These are phyloP conservation scores for Boletus rubroflammeus DNA, from an alignment of 768 basidiomycete genomes.

Conservation along the genomic window DNA sequence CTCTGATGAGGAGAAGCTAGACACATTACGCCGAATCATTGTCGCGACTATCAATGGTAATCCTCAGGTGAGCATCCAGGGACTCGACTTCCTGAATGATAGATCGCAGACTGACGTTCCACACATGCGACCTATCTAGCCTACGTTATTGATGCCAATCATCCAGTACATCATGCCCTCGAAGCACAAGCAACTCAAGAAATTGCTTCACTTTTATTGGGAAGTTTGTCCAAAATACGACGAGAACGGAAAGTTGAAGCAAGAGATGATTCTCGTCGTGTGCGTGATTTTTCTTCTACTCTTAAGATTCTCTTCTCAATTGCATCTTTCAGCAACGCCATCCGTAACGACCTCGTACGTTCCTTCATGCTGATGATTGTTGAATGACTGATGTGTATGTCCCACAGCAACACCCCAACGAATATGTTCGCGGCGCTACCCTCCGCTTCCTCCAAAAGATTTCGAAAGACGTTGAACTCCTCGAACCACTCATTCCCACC, in stretches of 20 bases:
- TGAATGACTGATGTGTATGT: neutral
- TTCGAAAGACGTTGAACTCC: constrained; percentile 84
- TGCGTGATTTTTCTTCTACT: constrained; percentile 41
- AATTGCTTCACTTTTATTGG: constrained; percentile 93
- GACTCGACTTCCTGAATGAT: neutral
- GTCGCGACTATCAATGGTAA: constrained; percentile 93
- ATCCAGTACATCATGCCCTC: constrained; percentile 98
- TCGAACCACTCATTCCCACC: constrained; percentile 93
- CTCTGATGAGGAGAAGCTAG: constrained; percentile 93
- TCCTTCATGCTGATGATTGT: neutral
- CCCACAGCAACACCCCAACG: constrained; percentile 93
- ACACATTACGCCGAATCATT: constrained; percentile 93
- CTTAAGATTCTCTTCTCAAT: constrained; percentile 6
- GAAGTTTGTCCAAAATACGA: constrained; percentile 98
- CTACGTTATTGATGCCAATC: constrained; percentile 93
- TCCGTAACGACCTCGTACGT: constrained; percentile 93
- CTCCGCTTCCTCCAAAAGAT: constrained; percentile 96
- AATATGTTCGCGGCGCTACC: constrained; percentile 98
- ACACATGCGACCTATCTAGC: constrained; percentile 41
- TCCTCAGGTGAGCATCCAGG: constrained; percentile 60
- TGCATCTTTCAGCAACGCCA: constrained; percentile 69
- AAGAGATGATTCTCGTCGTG: constrained; percentile 99
- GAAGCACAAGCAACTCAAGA: constrained; percentile 95
- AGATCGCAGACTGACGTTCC: neutral
- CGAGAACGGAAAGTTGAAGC: constrained; percentile 94